Percentiles rank a stretch among this genome's conserved stretches.
These are phyloP conservation scores for Apostasia ramifera DNA, from an alignment of 106 monocot genomes.

Conservation along the genomic window DNA sequence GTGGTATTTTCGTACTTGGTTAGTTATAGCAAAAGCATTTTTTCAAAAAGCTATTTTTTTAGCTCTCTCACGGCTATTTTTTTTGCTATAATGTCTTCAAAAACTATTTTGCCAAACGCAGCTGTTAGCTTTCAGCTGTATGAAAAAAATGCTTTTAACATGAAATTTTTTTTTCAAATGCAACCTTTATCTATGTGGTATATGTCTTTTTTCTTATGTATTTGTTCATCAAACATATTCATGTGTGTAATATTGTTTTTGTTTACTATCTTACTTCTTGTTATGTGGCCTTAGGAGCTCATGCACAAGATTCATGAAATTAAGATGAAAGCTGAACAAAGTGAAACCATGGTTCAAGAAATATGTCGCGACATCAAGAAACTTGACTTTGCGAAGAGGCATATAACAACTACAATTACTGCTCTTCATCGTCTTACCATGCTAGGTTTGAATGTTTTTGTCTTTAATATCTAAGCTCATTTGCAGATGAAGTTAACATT, in stretches of 20 bases:
- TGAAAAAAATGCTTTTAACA: too few relatives aligned
- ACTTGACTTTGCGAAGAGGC: constrained; percentile 96
- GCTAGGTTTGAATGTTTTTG: constrained; percentile 56
- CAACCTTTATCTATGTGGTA: neutral
- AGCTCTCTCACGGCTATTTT: too few relatives aligned
- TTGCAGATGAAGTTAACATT: constrained; percentile 1
- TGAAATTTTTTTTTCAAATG: neutral
- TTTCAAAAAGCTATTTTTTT: too few relatives aligned
- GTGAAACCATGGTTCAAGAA: constrained; percentile 99
- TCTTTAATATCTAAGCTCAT: neutral
- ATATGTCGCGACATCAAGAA: constrained; percentile 98
- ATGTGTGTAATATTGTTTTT: neutral
- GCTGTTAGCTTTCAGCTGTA: too few relatives aligned
- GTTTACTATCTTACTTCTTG: neutral
- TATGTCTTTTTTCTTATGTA: too few relatives aligned
- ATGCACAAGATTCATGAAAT: constrained; percentile 97
- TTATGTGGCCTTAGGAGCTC: constrained; percentile 47
- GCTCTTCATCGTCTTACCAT: constrained; percentile 99
- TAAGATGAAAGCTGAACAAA: constrained; percentile 95
- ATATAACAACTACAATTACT: constrained; percentile 98
- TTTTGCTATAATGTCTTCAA: too few relatives aligned
- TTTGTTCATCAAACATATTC: too few relatives aligned
- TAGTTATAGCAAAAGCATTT: too few relatives aligned
- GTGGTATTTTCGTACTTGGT: too few relatives aligned
- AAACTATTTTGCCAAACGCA: too few relatives aligned